These are phyloP conservation scores for Taphrina deformans DNA, from an alignment of 1,139 yeast genomes.

Conservation along the genomic window DNA sequence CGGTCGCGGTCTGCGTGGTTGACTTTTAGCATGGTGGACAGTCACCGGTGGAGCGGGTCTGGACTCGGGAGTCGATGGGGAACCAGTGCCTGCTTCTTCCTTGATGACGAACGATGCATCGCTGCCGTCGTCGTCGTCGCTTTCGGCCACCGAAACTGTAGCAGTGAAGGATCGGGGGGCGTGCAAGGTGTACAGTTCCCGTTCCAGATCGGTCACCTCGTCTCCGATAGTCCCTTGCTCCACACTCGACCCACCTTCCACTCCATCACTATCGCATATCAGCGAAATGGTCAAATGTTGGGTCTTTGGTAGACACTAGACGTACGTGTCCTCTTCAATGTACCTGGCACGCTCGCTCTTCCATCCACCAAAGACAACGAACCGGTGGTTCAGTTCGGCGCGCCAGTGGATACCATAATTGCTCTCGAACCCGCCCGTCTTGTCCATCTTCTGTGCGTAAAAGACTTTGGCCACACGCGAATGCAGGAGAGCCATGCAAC, in stretches of 20 bases:
- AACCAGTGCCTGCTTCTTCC: neutral
- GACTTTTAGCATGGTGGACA: slow-evolving; percentile 10
- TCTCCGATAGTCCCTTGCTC: neutral
- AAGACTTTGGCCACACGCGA: slow-evolving; percentile 74
- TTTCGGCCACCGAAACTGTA: neutral
- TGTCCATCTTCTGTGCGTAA: slow-evolving; percentile 54
- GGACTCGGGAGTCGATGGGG: neutral
- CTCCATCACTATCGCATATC: neutral
- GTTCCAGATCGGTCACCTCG: slow-evolving; percentile 7
- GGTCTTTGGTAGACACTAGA: neutral
- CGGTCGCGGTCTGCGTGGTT: slow-evolving; percentile 13
- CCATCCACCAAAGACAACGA: slow-evolving; percentile 36
- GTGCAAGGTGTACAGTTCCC: slow-evolving; percentile 4
- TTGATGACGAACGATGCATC: neutral
- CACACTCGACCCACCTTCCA: neutral
- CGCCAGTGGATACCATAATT: slow-evolving; percentile 72
- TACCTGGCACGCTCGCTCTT: slow-evolving; percentile 13
- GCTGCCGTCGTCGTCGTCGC: neutral
- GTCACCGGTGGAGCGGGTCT: neutral
- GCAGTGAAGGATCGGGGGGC: slow-evolving; percentile 7
- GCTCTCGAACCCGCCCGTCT: slow-evolving; percentile 59
- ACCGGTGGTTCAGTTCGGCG: slow-evolving; percentile 65
- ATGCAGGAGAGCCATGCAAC: slow-evolving; percentile 93
- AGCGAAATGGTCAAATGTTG: slow-evolving; percentile 5
- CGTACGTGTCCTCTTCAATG: slow-evolving; percentile 26